A percentile compares a stretch with the other conserved stretches of the same genome.
Evolutionary conservation across 768 basidiomycete genomes (phyloP).

Genomic region (Infundibulicybe gibba): DNA sequence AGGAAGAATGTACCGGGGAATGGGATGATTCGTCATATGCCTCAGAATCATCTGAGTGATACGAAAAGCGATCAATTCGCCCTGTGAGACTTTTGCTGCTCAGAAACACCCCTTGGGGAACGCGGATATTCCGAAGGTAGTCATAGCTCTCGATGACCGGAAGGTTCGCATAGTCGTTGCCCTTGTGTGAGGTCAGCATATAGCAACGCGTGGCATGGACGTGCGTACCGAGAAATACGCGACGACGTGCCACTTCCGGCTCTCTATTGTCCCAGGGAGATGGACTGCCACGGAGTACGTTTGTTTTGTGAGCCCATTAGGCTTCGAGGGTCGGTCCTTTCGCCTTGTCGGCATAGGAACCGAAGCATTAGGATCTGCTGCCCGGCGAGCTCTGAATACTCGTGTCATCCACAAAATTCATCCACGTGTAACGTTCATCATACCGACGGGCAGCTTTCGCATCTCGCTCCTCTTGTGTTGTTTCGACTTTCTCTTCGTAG

Average conservation of each 20-base stretch:
- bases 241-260: constrained; percentile 80
- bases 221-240: constrained; percentile 71
- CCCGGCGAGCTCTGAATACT: constrained; percentile 46
- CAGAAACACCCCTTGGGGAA: constrained; percentile 69
- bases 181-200: constrained; percentile 30
- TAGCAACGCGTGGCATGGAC: not conserved
- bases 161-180: constrained; percentile 62
- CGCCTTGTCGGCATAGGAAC: constrained; percentile 61
- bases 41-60: constrained; percentile 44
- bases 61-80: constrained; percentile 38
- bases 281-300: constrained; percentile 78
- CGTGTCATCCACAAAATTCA: constrained; percentile 7
- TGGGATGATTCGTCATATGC: constrained; percentile 25
- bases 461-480: constrained; percentile 75
- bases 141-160: constrained; percentile 76
- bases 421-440: constrained; percentile 8
- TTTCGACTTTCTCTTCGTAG: constrained; percentile 82
- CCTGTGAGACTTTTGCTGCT: constrained; percentile 56
- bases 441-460: constrained; percentile 78
- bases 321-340: constrained; percentile 75
- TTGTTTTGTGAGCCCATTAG: constrained; percentile 81
- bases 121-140: constrained; percentile 62
- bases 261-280: constrained; percentile 51
- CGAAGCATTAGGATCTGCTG: constrained; percentile 56
- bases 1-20: constrained; percentile 5